A percentile compares a stretch with the other conserved stretches of the same genome.
Evolutionary conservation across 1,284 basidiomycete species (phyloP).

Genomic region (Moniliella sp.): DNA sequence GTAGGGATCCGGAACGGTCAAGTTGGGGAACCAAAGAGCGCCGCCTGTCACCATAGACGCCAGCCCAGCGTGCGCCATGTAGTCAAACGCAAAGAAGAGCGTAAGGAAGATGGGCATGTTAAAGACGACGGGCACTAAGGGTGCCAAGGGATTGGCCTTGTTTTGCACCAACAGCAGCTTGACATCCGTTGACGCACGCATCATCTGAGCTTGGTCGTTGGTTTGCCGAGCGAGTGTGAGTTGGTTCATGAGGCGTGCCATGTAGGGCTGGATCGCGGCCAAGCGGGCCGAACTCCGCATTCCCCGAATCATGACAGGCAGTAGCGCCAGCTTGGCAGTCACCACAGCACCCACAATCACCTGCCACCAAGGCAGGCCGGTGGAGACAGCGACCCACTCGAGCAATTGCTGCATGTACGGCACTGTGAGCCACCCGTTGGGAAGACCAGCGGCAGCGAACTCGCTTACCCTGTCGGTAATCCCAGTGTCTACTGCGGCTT

Average conservation of each 20-base stretch:
- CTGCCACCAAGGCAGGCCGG: slow-evolving; percentile 37
- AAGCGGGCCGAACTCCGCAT: no score
- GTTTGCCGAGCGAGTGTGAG: slow-evolving; percentile 37
- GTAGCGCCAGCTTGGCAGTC: no score
- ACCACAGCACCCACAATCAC: slow-evolving; percentile 49
- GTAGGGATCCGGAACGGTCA: slow-evolving; percentile 58
- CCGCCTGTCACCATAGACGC: slow-evolving; percentile 58
- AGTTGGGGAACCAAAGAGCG: slow-evolving; percentile 51
- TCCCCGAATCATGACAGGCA: no score
- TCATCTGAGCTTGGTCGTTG: slow-evolving; percentile 43
- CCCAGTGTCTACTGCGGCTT: no score
- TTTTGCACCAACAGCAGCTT: slow-evolving; percentile 48
- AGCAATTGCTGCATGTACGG: slow-evolving; percentile 47
- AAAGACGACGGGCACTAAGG: slow-evolving; percentile 45
- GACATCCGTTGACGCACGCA: slow-evolving; percentile 43
- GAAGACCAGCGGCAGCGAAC: neutral
- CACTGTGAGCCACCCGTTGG: slow-evolving; percentile 35
- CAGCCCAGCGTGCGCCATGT: slow-evolving; percentile 50
- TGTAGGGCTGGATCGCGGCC: slow-evolving; percentile 45
- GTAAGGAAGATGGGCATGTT: slow-evolving; percentile 63
- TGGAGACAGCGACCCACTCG: slow-evolving; percentile 51
- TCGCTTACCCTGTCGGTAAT: no score
- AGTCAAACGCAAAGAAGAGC: slow-evolving; percentile 62
- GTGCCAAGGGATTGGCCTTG: slow-evolving; percentile 46
- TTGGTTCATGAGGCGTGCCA: slow-evolving; percentile 43